A percentile compares a stretch with the other conserved stretches of the same genome.
Conservation (phyloP, 257 asterid species). For the Echium plantagineum region DNA sequence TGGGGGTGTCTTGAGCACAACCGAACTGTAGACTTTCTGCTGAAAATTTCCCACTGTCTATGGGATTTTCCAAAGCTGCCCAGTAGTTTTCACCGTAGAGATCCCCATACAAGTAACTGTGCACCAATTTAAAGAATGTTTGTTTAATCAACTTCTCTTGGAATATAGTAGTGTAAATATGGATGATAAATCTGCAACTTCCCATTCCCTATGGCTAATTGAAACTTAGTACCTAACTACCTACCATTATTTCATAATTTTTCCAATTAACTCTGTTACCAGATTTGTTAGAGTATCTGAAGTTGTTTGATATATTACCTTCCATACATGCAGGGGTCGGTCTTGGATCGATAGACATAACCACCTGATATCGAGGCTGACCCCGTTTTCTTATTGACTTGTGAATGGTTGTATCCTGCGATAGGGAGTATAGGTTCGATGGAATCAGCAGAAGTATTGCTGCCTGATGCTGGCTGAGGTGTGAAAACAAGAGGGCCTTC, state of each 20-base stretch:
- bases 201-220: too few relatives aligned
- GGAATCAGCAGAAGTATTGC: conserved; percentile 41
- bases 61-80: conserved; percentile 74
- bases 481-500: conserved; percentile 60
- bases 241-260: too few relatives aligned
- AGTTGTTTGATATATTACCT: conserved; percentile 35
- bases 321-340: conserved; percentile 85
- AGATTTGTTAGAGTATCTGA: neutral
- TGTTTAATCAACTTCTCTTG: neutral
- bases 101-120: conserved; percentile 86
- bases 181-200: too few relatives aligned
- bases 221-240: too few relatives aligned
- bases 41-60: conserved; percentile 70
- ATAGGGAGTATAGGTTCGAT: conserved; percentile 66
- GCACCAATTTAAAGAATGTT: conserved; percentile 6
- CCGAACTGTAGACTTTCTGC: conserved; percentile 40
- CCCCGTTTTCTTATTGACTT: conserved; percentile 47
- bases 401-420: conserved; percentile 59
- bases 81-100: conserved; percentile 58
- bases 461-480: conserved; percentile 44
- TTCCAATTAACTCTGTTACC: neutral
- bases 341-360: conserved; percentile 59
- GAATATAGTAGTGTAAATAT: too few relatives aligned
- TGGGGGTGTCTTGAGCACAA: conserved; percentile 78
- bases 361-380: conserved; percentile 92